Conservation (phyloP, 257 asterid genomes). For the Lycium ferocissimum region DNA sequence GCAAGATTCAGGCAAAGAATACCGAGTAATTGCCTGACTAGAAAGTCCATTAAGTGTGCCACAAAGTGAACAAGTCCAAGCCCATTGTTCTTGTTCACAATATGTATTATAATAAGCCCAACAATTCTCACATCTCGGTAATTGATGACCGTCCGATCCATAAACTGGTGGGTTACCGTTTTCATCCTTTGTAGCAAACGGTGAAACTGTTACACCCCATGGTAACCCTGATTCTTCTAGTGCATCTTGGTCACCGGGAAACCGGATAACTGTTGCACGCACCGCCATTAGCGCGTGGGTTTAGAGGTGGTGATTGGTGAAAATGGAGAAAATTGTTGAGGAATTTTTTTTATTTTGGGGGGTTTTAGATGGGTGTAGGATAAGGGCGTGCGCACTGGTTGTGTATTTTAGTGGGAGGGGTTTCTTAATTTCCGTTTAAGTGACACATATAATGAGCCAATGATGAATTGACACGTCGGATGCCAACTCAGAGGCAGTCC, state of each 20-base stretch:
- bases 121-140: constrained; percentile 97
- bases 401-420: neutral
- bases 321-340: neutral
- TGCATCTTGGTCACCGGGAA: constrained; percentile 70
- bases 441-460: constrained; percentile 34
- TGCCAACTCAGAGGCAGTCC: neutral
- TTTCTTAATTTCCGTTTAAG: neutral
- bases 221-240: constrained; percentile 81
- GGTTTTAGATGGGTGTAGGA: constrained; percentile 13
- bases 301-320: neutral
- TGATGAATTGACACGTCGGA: constrained; percentile 31
- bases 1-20: constrained; percentile 77
- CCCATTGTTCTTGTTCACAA: constrained; percentile 98
- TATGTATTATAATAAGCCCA: constrained; percentile 91
- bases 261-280: constrained; percentile 76
- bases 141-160: constrained; percentile 83
- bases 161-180: constrained; percentile 76
- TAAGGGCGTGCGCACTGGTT: neutral
- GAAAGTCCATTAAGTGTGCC: constrained; percentile 91
- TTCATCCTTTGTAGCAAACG: constrained; percentile 91
- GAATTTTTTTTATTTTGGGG: neutral
- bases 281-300: constrained; percentile 69
- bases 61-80: constrained; percentile 91
- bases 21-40: constrained; percentile 64
- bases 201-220: constrained; percentile 88